phyloP scores from a whole-genome alignment of 2,329 filamentous ascomycete species.

The Daldinia sp. region DNA sequence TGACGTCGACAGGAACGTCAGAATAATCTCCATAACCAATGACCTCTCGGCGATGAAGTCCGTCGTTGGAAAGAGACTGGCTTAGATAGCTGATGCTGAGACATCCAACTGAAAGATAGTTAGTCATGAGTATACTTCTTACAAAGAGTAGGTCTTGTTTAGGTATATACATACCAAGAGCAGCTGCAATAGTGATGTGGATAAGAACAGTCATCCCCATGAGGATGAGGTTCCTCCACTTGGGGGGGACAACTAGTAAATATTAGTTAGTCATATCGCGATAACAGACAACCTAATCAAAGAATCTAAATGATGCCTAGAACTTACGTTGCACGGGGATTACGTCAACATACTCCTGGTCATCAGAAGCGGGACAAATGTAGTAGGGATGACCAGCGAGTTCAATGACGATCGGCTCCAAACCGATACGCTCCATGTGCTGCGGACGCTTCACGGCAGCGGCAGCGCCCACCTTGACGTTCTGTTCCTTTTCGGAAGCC shows the following conservation, averaged over 20 bases:
- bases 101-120: neutral
- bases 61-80: too few species aligned
- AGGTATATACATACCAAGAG: neutral
- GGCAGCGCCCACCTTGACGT: too few species aligned
- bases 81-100: too few species aligned
- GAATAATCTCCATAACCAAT: constrained; percentile 20
- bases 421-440: too few species aligned
- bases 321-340: neutral
- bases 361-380: neutral
- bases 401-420: too few species aligned
- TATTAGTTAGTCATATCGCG: neutral
- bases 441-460: too few species aligned
- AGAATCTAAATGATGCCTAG: neutral
- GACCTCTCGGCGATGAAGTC: constrained; percentile 11
- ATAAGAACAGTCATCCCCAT: neutral
- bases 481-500: neutral
- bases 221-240: neutral
- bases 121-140: neutral
- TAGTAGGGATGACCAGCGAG: neutral
- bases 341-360: too few species aligned
- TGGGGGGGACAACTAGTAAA: too few species aligned
- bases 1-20: neutral
- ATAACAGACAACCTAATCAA: neutral
- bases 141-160: neutral
- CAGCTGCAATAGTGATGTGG: neutral